Evolutionary conservation across 78 protist species (phyloP).

Genomic region (Speleostelium caveatum): DNA sequence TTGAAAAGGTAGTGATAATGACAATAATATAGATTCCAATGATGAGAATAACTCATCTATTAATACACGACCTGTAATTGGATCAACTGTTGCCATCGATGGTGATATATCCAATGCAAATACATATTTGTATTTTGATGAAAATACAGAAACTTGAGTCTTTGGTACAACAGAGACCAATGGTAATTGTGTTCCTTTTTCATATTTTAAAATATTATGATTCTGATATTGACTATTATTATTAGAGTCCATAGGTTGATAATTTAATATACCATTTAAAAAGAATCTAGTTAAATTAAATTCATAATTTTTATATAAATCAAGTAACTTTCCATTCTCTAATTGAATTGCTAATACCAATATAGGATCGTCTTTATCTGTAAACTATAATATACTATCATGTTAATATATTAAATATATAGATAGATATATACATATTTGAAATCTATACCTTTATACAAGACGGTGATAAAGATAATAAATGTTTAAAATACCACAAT

Average conservation of each 20-base stretch:
- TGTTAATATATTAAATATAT: not conserved
- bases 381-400: not conserved
- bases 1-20: conserved; percentile 45
- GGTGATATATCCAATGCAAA: conserved; percentile 74
- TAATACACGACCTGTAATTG: conserved; percentile 47
- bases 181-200: conserved; percentile 23
- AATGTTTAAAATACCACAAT: conserved; percentile 73
- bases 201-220: not conserved
- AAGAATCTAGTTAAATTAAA: not conserved
- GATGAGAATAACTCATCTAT: conserved; percentile 34
- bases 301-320: conserved; percentile 11
- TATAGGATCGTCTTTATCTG: conserved; percentile 54
- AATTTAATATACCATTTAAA: not conserved
- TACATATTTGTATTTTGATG: conserved; percentile 40
- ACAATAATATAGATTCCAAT: conserved; percentile 29
- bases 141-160: conserved; percentile 54
- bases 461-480: conserved; percentile 24
- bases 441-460: conserved; percentile 7
- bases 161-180: conserved; percentile 43
- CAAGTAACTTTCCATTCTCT: conserved; percentile 40
- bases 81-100: conserved; percentile 69
- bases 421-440: not conserved
- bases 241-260: not conserved
- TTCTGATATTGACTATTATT: conserved; percentile 4
- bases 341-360: conserved; percentile 21